These are phyloP conservation scores for Sporodiniella umbellata DNA, from an alignment of 371 early-diverging fungal genomes.

Conservation along the genomic window DNA sequence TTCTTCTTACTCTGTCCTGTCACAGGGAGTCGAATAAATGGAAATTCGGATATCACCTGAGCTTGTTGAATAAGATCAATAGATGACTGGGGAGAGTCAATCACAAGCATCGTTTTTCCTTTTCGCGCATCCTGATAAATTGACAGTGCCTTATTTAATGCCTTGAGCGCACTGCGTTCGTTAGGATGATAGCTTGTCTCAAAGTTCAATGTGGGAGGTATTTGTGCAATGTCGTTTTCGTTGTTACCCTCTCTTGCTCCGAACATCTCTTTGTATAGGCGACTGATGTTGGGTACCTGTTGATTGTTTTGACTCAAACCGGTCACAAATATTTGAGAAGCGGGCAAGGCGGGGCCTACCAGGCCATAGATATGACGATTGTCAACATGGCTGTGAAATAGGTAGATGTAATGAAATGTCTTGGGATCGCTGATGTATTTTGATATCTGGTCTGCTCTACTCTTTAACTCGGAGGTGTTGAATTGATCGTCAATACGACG, in stretches of 20 bases:
- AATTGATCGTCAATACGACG: conserved; percentile 34
- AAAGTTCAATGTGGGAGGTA: conserved; percentile 46
- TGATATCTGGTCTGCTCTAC: conserved; percentile 20
- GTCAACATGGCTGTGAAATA: conserved; percentile 69
- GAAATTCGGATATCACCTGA: conserved; percentile 61
- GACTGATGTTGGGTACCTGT: conserved; percentile 71
- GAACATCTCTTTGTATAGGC: conserved; percentile 33
- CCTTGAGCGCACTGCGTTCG: conserved; percentile 56
- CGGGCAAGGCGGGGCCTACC: conserved; percentile 52
- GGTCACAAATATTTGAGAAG: conserved; percentile 66
- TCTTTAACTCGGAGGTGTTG: conserved; percentile 44
- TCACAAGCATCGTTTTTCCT: conserved; percentile 70
- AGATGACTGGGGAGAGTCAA: conserved; percentile 55
- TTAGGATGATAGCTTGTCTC: conserved; percentile 41
- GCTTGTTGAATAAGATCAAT: conserved; percentile 52
- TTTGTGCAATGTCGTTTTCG: conserved; percentile 46
- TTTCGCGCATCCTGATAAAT: conserved; percentile 59
- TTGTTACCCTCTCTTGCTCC: conserved; percentile 12
- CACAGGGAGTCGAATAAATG: conserved; percentile 62
- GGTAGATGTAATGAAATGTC: conserved; percentile 58
- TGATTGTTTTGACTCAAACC: conserved; percentile 61
- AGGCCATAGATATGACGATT: conserved; percentile 75
- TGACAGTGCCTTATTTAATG: conserved; percentile 47
- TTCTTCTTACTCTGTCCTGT: conserved; percentile 57
- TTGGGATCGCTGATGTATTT: conserved; percentile 43